Evolutionary conservation across 2,329 filamentous ascomycete genomes (phyloP).

Genomic region (Apiospora malaysiana): DNA sequence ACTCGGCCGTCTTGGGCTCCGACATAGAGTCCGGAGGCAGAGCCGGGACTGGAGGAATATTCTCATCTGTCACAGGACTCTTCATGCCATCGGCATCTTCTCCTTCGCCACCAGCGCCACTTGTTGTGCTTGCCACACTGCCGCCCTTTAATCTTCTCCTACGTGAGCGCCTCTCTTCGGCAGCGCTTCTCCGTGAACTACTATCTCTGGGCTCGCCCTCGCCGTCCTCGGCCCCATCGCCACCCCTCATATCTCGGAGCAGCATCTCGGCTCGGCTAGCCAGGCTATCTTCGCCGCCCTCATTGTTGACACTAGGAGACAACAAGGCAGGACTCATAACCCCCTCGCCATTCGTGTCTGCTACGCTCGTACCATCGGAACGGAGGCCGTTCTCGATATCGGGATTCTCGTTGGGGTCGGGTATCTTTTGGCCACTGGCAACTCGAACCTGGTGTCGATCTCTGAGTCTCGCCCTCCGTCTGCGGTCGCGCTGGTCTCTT

Average conservation of each 20-base stretch:
- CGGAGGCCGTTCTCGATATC: slow-evolving; percentile 54
- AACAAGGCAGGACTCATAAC: slow-evolving; percentile 57
- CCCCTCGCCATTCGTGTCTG: slow-evolving; percentile 53
- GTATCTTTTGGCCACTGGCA: slow-evolving; percentile 87
- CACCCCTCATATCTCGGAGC: slow-evolving; percentile 78
- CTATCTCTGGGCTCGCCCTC: slow-evolving; percentile 59
- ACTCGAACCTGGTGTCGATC: slow-evolving; percentile 89
- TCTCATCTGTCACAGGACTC: slow-evolving; percentile 31
- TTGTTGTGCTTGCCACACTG: slow-evolving; percentile 29
- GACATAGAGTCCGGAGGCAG: background rate
- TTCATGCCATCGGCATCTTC: slow-evolving; percentile 29
- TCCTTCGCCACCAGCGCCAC: slow-evolving; percentile 29
- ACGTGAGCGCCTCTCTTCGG: slow-evolving; percentile 41
- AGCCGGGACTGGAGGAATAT: slow-evolving; percentile 21
- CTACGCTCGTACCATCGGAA: slow-evolving; percentile 41
- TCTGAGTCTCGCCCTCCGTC: slow-evolving; percentile 86
- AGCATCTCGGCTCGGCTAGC: slow-evolving; percentile 84
- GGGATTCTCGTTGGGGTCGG: slow-evolving; percentile 69
- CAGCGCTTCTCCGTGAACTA: slow-evolving; percentile 63
- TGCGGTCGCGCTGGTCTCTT: slow-evolving; percentile 85
- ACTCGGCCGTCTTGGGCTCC: background rate
- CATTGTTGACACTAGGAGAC: slow-evolving; percentile 47
- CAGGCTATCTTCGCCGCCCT: slow-evolving; percentile 70
- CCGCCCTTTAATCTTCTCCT: slow-evolving; percentile 40
- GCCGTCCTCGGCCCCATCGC: slow-evolving; percentile 64